A percentile compares a stretch with the other conserved stretches of the same genome.
Conservation (phyloP, 257 asterid species). For the Paraleonurus japonicus region DNA sequence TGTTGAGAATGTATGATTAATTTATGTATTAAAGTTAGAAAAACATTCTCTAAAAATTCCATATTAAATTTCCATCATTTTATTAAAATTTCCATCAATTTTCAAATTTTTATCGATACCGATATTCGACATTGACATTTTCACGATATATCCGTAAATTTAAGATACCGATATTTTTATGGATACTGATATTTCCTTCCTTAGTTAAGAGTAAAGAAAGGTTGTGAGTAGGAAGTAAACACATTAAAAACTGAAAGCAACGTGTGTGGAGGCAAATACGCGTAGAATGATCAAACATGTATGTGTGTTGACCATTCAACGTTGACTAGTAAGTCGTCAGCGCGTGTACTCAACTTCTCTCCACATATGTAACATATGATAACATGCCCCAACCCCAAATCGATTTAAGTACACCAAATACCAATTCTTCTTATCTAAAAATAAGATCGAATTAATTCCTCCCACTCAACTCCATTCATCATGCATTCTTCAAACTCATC, state of each 20-base stretch:
- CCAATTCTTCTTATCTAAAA: background rate
- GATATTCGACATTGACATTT: too few relatives aligned
- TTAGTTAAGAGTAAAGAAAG: background rate
- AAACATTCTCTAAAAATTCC: too few relatives aligned
- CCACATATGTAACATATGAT: background rate
- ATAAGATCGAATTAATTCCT: background rate
- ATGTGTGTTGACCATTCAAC: background rate
- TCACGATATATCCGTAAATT: too few relatives aligned
- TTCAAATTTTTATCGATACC: too few relatives aligned
- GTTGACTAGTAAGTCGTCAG: slow-evolving; percentile 6
- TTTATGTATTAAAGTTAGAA: too few relatives aligned
- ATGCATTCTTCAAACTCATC: slow-evolving; percentile 36
- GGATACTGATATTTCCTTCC: too few relatives aligned
- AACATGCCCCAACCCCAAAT: background rate
- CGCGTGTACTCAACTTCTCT: background rate
- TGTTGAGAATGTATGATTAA: too few relatives aligned
- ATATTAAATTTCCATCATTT: too few relatives aligned
- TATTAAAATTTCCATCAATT: too few relatives aligned
- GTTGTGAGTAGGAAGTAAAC: background rate
- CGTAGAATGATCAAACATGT: slow-evolving; percentile 3
- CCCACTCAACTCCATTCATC: background rate
- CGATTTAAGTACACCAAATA: too few relatives aligned
- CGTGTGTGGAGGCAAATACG: background rate
- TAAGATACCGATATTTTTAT: too few relatives aligned
- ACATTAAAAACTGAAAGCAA: background rate